These are phyloP conservation scores for Actinomortierella ambigua DNA, from an alignment of 371 early-diverging fungal species.

Conservation along the genomic window DNA sequence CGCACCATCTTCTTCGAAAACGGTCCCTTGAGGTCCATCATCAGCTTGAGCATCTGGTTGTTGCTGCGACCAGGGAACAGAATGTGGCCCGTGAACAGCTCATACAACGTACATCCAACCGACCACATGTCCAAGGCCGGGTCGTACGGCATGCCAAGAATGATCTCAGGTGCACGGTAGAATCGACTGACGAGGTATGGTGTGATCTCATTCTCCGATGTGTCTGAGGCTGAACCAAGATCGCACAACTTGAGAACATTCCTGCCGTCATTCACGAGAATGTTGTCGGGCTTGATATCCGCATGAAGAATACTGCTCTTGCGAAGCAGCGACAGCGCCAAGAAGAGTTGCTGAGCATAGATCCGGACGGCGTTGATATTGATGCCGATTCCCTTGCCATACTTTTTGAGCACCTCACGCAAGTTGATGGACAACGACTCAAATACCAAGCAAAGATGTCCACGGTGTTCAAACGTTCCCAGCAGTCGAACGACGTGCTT, in stretches of 20 bases:
- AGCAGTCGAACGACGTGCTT: constrained; percentile 86
- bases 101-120: constrained; percentile 97
- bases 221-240: constrained; percentile 92
- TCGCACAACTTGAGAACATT: constrained; percentile 90
- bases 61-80: constrained; percentile 93
- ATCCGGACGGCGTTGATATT: constrained; percentile 90
- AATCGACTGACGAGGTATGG: constrained; percentile 97
- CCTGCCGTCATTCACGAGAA: constrained; percentile 83
- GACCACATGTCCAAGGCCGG: constrained; percentile 97
- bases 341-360: constrained; percentile 92
- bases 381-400: constrained; percentile 91
- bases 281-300: constrained; percentile 99
- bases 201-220: constrained; percentile 87
- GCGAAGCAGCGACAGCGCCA: constrained; percentile 83
- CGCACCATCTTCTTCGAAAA: constrained; percentile 84
- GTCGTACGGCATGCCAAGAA: constrained; percentile 90
- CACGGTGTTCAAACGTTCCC: constrained; percentile 88
- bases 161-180: constrained; percentile 99
- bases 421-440: constrained; percentile 93
- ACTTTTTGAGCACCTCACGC: constrained; percentile 92
- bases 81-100: constrained; percentile 94
- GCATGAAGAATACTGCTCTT: constrained; percentile 91
- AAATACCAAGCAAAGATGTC: constrained; percentile 94
- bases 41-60: constrained; percentile 94
- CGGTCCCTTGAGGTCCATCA: constrained; percentile 94